phyloP scores from a whole-genome alignment of 2,329 filamentous ascomycete genomes.

The Penicillium sp. region DNA sequence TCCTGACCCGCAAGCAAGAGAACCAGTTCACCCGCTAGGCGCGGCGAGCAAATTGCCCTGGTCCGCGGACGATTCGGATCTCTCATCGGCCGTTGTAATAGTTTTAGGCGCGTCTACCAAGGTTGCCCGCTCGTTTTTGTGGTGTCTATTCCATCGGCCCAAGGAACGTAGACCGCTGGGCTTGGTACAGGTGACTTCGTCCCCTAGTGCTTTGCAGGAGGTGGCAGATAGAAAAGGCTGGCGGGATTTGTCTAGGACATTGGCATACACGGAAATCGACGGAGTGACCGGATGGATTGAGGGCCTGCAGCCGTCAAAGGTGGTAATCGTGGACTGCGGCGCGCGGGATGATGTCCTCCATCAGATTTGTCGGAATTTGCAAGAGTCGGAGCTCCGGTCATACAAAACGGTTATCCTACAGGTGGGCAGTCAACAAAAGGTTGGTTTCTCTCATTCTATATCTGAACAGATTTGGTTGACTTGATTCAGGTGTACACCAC shows the following conservation, averaged over 20 bases:
- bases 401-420: background rate
- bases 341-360: background rate
- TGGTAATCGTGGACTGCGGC: background rate
- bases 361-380: background rate
- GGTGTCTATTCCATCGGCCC: background rate
- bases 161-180: background rate
- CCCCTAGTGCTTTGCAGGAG: background rate
- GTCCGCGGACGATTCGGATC: background rate
- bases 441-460: background rate
- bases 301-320: background rate
- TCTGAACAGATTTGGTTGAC: background rate
- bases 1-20: background rate
- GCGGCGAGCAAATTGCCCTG: background rate
- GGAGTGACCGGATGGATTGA: background rate
- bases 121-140: background rate
- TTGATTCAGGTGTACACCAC: background rate
- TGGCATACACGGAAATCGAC: background rate
- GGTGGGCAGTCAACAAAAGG: background rate
- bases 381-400: background rate
- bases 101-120: background rate
- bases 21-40: background rate
- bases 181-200: background rate
- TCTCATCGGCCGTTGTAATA: background rate
- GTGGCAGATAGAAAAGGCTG: too few relatives aligned
- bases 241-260: too few relatives aligned